phyloP scores from a whole-genome alignment of 768 basidiomycete species.

The Hericium alpestre region DNA sequence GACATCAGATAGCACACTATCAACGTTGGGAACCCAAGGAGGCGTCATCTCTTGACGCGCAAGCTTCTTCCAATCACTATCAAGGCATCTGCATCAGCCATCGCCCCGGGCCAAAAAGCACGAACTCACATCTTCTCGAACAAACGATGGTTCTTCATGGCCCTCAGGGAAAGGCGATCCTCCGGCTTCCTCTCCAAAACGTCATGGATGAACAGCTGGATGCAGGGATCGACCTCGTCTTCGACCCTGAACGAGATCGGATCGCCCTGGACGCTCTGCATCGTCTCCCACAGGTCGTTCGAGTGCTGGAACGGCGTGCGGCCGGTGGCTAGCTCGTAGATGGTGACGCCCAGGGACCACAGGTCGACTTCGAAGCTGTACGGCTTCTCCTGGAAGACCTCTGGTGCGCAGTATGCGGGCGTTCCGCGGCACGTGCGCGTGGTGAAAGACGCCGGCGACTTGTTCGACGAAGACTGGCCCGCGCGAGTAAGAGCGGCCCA shows the following conservation, averaged over 20 bases:
- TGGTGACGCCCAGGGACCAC: slow-evolving; percentile 93
- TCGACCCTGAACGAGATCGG: background rate
- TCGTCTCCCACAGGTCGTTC: background rate
- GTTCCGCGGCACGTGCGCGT: slow-evolving; percentile 1
- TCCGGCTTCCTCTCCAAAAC: background rate
- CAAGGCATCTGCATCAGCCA: background rate
- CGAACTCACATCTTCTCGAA: background rate
- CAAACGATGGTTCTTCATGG: background rate
- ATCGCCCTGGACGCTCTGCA: background rate
- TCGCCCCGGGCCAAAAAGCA: background rate
- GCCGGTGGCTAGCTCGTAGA: slow-evolving; percentile 68
- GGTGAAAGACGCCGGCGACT: background rate
- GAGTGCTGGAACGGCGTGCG: slow-evolving; percentile 1
- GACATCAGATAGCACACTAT: background rate
- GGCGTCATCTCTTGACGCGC: background rate
- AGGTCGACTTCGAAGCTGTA: slow-evolving; percentile 55
- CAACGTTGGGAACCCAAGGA: background rate
- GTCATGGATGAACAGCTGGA: background rate
- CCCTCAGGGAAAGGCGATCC: background rate
- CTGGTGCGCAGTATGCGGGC: slow-evolving; percentile 5
- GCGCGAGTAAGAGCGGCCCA: background rate
- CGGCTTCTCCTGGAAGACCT: slow-evolving; percentile 1
- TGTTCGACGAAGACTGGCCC: background rate
- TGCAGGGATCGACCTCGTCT: background rate
- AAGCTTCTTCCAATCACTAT: background rate